phyloP scores from a whole-genome alignment of 2,329 filamentous ascomycete genomes.

The Chrysoporthe puriensis region DNA sequence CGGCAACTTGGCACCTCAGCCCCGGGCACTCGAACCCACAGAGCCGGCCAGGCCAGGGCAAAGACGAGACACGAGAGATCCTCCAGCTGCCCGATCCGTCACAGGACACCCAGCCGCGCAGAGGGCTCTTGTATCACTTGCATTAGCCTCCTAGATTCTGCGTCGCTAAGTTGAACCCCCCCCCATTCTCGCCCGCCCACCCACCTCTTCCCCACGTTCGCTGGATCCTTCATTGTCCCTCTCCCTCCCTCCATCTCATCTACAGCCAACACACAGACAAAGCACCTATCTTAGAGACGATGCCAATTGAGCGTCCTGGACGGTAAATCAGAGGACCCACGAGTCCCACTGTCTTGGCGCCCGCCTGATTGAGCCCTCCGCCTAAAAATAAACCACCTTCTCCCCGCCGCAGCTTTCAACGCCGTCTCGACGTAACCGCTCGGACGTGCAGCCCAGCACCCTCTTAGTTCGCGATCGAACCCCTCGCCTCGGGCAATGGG shows the following conservation, averaged over 20 bases:
- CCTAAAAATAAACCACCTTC: not conserved
- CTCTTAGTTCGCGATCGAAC: not conserved
- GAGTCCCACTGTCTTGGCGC: conserved; percentile 1
- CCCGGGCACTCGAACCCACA: too few species aligned
- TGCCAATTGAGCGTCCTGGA: conserved; percentile 10
- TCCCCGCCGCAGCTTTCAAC: conserved; percentile 14
- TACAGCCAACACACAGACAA: not conserved
- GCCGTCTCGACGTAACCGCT: conserved; percentile 4
- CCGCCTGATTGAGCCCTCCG: conserved; percentile 3
- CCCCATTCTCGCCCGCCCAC: not conserved
- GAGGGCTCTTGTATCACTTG: conserved; percentile 12
- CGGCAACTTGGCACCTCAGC: not conserved
- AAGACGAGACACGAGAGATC: conserved; percentile 1
- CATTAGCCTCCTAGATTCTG: conserved; percentile 9
- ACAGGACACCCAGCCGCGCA: conserved; percentile 11
- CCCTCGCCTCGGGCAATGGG: conserved; percentile 2
- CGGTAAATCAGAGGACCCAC: not conserved
- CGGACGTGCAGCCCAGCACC: not conserved
- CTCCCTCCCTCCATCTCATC: not conserved
- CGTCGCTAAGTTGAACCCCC: not conserved
- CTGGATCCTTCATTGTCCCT: not conserved
- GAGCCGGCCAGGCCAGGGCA: not conserved
- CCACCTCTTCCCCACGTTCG: not conserved
- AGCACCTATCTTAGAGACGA: not conserved
- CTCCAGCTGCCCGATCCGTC: conserved; percentile 14